Evolutionary conservation across 371 early-diverging fungal species (phyloP).

Genomic region (Mycotypha africana): DNA sequence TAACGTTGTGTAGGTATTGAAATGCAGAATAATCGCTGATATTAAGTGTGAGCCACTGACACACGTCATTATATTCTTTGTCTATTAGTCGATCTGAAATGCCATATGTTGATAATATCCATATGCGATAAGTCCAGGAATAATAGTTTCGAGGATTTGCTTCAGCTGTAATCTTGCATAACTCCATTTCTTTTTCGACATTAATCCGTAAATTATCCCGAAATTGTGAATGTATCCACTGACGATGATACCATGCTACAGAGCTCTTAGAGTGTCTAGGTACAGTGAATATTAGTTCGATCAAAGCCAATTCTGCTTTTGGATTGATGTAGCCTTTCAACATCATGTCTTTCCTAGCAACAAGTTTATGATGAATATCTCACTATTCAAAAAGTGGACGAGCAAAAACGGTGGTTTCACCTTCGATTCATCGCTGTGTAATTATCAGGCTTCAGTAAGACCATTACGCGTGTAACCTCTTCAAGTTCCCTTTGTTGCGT

Average conservation of each 20-base stretch:
- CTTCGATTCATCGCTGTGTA: conserved; percentile 52
- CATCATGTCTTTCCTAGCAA: conserved; percentile 39
- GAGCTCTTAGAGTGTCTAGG: conserved; percentile 53
- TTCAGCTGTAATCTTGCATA: conserved; percentile 32
- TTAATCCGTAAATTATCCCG: not conserved
- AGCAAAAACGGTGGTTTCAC: conserved; percentile 19
- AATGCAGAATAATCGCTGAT: conserved; percentile 55
- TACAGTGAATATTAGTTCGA: conserved; percentile 46
- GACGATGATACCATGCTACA: conserved; percentile 54
- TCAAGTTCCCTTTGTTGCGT: conserved; percentile 5
- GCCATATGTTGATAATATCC: conserved; percentile 25
- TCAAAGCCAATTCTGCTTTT: conserved; percentile 27
- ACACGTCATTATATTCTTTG: conserved; percentile 25
- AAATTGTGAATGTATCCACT: conserved; percentile 11
- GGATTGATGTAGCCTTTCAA: conserved; percentile 17
- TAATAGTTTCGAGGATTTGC: conserved; percentile 52
- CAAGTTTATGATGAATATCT: not conserved
- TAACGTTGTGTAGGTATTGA: conserved; percentile 45
- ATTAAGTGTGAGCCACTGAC: conserved; percentile 37
- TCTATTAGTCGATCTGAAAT: not conserved
- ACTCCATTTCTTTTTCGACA: conserved; percentile 28
- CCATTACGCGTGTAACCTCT: conserved; percentile 29
- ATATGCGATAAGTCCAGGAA: conserved; percentile 50
- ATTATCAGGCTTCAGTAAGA: conserved; percentile 50
- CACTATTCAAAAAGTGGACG: not conserved